A percentile compares a stretch with the other conserved stretches of the same genome.
Conservation (phyloP, 208 protist species). For the Naegleria lovaniensis region DNA sequence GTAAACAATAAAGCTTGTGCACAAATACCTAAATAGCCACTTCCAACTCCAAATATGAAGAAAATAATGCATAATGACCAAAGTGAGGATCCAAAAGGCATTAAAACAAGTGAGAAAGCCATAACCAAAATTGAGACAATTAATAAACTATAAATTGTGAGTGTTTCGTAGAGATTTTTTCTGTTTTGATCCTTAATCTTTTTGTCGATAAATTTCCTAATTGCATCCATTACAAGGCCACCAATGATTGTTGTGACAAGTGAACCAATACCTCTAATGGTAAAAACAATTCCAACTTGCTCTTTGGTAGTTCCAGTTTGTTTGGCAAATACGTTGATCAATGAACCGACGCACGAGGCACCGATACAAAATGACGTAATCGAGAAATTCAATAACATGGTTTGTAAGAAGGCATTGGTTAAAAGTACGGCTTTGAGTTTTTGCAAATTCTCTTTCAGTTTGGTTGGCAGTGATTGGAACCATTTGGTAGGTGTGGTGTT, state of each 20-base stretch:
- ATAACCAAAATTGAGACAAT: neutral
- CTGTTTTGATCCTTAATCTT: neutral
- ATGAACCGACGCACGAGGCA: neutral
- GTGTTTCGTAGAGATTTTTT: neutral
- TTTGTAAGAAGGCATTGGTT: neutral
- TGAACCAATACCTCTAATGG: neutral
- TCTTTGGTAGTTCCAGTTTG: neutral
- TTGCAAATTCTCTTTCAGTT: neutral
- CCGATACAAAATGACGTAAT: neutral
- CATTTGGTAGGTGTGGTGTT: too few relatives aligned
- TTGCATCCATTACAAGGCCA: neutral
- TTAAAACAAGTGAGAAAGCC: neutral
- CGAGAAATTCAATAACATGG: neutral
- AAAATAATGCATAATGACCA: neutral
- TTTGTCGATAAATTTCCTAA: neutral
- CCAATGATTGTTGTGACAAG: neutral
- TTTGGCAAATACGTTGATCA: neutral
- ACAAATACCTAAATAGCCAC: neutral
- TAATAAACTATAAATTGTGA: neutral
- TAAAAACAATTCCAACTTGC: neutral
- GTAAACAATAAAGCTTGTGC: neutral
- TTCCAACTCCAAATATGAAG: neutral
- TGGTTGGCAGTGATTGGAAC: too few relatives aligned
- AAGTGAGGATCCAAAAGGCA: neutral
- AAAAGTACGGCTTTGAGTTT: neutral